These are phyloP conservation scores for Podospora bellae-mahoneyi DNA, from an alignment of 495 filamentous ascomycete genomes.

Conservation along the genomic window DNA sequence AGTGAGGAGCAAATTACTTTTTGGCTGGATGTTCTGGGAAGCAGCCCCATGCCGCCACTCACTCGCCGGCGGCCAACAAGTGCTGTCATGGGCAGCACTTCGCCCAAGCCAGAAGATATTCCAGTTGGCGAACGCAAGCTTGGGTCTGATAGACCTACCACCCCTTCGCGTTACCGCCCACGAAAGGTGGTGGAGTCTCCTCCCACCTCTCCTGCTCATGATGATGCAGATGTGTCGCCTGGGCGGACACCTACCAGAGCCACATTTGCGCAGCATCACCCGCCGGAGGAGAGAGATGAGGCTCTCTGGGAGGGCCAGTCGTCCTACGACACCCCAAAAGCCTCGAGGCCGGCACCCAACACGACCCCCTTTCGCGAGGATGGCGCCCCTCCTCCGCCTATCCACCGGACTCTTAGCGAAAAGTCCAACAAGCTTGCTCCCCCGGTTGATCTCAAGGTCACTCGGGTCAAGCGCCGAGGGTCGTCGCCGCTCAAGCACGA, in stretches of 20 bases:
- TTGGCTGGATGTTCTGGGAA: conserved; percentile 83
- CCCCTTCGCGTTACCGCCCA: conserved; percentile 29
- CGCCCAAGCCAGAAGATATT: conserved; percentile 58
- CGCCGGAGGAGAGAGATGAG: conserved; percentile 6
- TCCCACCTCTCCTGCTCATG: conserved; percentile 7
- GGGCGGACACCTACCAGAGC: conserved; percentile 34
- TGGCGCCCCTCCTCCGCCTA: conserved; percentile 49
- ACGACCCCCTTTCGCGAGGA: conserved; percentile 40
- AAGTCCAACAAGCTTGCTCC: conserved; percentile 48
- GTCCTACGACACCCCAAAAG: conserved; percentile 38
- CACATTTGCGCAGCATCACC: conserved; percentile 20
- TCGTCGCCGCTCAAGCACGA: conserved; percentile 98
- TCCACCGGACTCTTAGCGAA: conserved; percentile 46
- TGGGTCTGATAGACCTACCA: conserved; percentile 23
- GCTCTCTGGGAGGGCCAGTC: conserved; percentile 22
- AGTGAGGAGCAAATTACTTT: conserved; percentile 73
- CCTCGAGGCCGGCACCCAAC: conserved; percentile 44
- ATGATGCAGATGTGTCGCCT: conserved; percentile 14
- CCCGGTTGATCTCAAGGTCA: conserved; percentile 43
- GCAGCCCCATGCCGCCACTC: conserved; percentile 68
- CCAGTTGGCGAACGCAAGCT: conserved; percentile 68
- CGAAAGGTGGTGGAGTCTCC: conserved; percentile 11
- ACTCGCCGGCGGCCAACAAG: conserved; percentile 37
- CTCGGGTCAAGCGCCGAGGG: conserved; percentile 60
- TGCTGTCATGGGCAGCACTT: conserved; percentile 29